Conservation (phyloP, 164 flowering plant species). For the Magnolia changhungtana region DNA sequence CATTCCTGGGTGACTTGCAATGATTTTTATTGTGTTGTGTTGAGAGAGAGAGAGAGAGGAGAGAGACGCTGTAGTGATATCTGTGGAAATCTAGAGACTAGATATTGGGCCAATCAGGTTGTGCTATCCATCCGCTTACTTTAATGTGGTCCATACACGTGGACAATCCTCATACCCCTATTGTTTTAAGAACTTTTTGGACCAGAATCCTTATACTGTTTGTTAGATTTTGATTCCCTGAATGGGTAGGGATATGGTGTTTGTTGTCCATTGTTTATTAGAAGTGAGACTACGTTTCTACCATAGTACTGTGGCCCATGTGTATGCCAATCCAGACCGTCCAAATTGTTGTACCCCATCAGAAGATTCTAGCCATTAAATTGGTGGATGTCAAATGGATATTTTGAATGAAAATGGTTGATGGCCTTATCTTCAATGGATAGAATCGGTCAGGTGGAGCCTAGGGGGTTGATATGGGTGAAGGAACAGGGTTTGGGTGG, state of each 20-base stretch:
- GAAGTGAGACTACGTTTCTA: too few species aligned
- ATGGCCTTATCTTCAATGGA: too few species aligned
- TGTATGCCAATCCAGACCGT: too few species aligned
- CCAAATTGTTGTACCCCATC: too few species aligned
- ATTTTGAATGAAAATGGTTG: too few species aligned
- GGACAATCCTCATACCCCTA: constrained; percentile 31
- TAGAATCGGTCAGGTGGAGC: too few species aligned
- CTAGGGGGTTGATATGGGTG: too few species aligned
- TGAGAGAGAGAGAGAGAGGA: neutral
- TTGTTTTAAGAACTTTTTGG: too few species aligned
- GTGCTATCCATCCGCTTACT: constrained; percentile 41
- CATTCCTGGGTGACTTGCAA: neutral
- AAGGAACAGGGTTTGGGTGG: too few species aligned
- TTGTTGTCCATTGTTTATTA: neutral
- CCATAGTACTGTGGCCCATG: too few species aligned
- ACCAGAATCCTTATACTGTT: neutral
- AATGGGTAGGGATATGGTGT: neutral
- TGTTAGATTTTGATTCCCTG: neutral
- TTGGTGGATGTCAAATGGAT: too few species aligned
- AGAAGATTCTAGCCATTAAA: too few species aligned
- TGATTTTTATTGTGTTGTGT: neutral
- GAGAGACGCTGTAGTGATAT: constrained; percentile 32
- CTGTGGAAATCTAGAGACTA: constrained; percentile 33
- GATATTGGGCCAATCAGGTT: constrained; percentile 70
- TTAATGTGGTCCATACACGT: constrained; percentile 37